Evolutionary conservation across 2,329 filamentous ascomycete species (phyloP), one percentile per base, ranked within the genome.

Genomic region (Zymoseptoria brevis): DNA sequence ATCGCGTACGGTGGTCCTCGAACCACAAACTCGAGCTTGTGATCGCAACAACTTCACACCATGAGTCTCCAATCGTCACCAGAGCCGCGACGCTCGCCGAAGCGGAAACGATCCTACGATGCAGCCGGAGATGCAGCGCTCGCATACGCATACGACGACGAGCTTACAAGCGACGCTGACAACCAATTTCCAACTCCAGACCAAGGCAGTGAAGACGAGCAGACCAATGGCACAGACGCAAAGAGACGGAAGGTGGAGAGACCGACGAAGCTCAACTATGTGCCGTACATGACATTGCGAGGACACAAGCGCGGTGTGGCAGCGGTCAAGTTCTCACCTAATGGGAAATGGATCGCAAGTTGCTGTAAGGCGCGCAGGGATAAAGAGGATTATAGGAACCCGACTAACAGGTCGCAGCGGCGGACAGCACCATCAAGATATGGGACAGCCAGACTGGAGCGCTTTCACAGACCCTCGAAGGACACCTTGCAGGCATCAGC

Each of bases 401-500:
- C 30, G 22, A 26, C 61, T 63, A 24, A 64, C 57, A 21, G 53
- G 53, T 41, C 21, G 26, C 65, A 82, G 80, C 90, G 35, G 90
- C 93, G 19, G 94, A 99, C 75, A 88, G 85, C 57, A 94, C 90
- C 7, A 83, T 96, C 71, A 96, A 94, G 74, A 86, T 97, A 60
- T 99, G 94, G 92, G 85, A 92, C 71, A 86, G 89, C 1, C 73
- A 75, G 0, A 92, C 88, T 0, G 93, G 92, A 53, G 82, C 81
- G 58, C 86, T 94, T 62, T 84, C 93, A 72, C 89, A 96, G 69
- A 96, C 90, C 0, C 84, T 99, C 22, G 89, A 96, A 69, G 94
- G 92, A 6, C 94, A 99, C 76, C 83, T 96, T 71, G 92, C 93
- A 0, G 94, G 94, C 61, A 85, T 99, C 19, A 96, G 89, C 30